Base-by-base conservation (phyloP, 805 yeast genomes). In the Metschnikowia hibisci region DNA sequence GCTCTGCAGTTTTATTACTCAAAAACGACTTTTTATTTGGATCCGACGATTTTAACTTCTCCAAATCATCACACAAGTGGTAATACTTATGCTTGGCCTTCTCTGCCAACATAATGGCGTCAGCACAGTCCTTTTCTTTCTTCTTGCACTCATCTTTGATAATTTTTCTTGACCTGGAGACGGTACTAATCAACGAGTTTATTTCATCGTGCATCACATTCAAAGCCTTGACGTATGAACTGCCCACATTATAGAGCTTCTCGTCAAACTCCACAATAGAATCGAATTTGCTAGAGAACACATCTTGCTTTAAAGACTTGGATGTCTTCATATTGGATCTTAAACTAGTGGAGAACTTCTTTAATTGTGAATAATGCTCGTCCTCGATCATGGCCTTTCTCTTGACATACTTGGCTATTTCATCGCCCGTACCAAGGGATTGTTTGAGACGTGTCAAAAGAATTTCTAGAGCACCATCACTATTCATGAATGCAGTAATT, bases 121-220 rank as follows among this genome's bases (percentile, higher is more conserved):
- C 98, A 10, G 73, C 57, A 28, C 89, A 90, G 46, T 84, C 95
- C 57, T 85, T 88, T 58, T 93, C 99, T 53, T 82, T 78, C 38
- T 86, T 73, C 55, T 79, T 75, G 33, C 89, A 87, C 44, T 85
- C 86, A 37, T 93, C 98, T 61, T 93, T 93, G 42, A 81, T 67
- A 27, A 73, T 53, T 61, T 90, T 93, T 52, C 99, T 76, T 48
- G 81, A 70, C 46, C 84, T 78, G 9, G 86, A 74, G 50, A 89
- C 80, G 3, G 88, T 79, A 14, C 78, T 72, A 13, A 86, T 73
- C 48, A 93, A 71, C 0, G 95, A 82, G 11, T 70, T 63, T 45
- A 93, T 67, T 62, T 93, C 97, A 54, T 87, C 96, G 55, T 82
- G 80, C 88, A 93, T 93, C 30, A 80, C 82, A 52, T 80, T 83